Evolutionary conservation across 352 stramenopile genomes (phyloP), one percentile per base, ranked within the genome.

Genomic region (Globisporangium cederbergense): DNA sequence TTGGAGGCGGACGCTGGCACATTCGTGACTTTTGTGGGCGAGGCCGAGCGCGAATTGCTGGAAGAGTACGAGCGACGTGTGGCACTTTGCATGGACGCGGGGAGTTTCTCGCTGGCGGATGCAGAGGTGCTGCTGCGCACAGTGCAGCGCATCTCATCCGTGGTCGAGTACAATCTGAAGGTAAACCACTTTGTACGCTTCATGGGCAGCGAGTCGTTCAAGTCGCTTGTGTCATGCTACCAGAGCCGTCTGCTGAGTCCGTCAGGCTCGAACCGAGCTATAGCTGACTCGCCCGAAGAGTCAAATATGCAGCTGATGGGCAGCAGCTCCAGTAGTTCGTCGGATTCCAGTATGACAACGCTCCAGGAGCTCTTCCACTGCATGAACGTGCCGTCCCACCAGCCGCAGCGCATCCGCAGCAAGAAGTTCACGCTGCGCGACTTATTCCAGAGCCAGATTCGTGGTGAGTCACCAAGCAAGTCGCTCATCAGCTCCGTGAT

Each of bases 131-230:
- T 92, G 69, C 68, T 86, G 4, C 72, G 69, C 54, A 87, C 76
- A 1, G 76, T 90, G 8, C 60, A 83, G 38, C 76, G 76, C 36
- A 83, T 93, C 25, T 74, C 81, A 55, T 43, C 10, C 8, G 72
- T 84, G 7, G 85, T 95, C 62, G 84, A 95, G 62, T 77, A 87
- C 47, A 77, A 92, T 32, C 74, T 95, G 36, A 84, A 88, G 46
- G 83, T 95, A 49, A 93, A 95, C 67, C 83, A 95, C 58, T 95
- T 95, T 66, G 84, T 95, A 36, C 82, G 86, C 6, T 95, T 95
- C 60, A 93, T 95, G 81, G 74, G 75, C 34, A 93, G 83, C 52
- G 76, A 86, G 20, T 90, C 81, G 40, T 93, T 95, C 69, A 88
- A 88, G 70, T 82, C 81, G 20, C 69, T 95, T 20, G 82, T 93